phyloP scores from a whole-genome alignment of 257 asterid genomes.

The Handroanthus guayacan region DNA sequence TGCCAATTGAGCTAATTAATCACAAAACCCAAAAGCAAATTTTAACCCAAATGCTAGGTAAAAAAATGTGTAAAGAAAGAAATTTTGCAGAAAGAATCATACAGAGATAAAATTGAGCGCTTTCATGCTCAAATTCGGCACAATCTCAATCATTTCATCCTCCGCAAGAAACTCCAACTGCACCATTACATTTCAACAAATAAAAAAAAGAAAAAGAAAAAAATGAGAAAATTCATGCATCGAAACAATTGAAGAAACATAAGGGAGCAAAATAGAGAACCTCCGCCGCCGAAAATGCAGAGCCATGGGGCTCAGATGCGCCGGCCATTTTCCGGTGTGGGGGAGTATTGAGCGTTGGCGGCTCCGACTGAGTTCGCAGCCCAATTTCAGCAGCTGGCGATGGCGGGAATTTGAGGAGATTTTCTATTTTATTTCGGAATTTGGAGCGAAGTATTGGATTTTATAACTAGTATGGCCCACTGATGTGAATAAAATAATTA shows the following conservation, averaged over 20 bases:
- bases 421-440: not conserved
- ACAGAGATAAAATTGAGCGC: slow-evolving; percentile 85
- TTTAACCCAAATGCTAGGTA: slow-evolving; percentile 14
- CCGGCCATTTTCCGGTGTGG: slow-evolving; percentile 54
- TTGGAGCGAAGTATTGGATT: not conserved
- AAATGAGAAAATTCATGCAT: slow-evolving; percentile 19
- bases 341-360: not conserved
- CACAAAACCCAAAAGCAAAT: not conserved
- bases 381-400: slow-evolving; percentile 31
- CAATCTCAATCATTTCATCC: slow-evolving; percentile 83
- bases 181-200: slow-evolving; percentile 22
- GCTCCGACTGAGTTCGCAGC: slow-evolving; percentile 33
- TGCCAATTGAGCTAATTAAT: slow-evolving; percentile 37
- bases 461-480: not conserved
- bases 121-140: slow-evolving; percentile 86
- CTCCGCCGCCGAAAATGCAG: slow-evolving; percentile 89
- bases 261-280: slow-evolving; percentile 36
- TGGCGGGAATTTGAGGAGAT: slow-evolving; percentile 39
- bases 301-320: slow-evolving; percentile 56
- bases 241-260: no score
- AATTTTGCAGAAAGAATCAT: slow-evolving; percentile 20
- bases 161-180: slow-evolving; percentile 98
- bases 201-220: not conserved
- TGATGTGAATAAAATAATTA: no score
- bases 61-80: not conserved